These are phyloP conservation scores for Tuctoria greenei DNA, from an alignment of 176 grass and related monocot genomes.

Conservation along the genomic window DNA sequence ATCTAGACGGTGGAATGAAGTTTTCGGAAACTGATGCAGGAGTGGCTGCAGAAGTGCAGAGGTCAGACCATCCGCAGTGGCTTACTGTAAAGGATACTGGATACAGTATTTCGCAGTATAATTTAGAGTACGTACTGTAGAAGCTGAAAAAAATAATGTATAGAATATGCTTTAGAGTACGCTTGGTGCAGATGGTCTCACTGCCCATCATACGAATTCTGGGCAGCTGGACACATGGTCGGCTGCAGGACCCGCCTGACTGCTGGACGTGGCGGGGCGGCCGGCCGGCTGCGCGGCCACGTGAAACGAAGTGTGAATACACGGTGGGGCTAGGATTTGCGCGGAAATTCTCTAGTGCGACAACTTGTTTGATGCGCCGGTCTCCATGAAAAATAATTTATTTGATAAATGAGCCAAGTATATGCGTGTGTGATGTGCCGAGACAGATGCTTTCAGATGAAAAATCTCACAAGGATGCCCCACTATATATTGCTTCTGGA, in stretches of 20 bases:
- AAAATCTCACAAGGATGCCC: not conserved
- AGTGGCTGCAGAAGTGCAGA: too few relatives aligned
- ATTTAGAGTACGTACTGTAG: too few relatives aligned
- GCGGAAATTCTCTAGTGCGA: constrained; percentile 5
- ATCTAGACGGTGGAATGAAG: not conserved
- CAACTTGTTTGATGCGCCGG: constrained; percentile 2
- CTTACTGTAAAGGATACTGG: too few relatives aligned
- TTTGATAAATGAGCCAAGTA: not conserved
- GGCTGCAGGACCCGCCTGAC: too few relatives aligned
- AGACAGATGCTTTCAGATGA: constrained; percentile 34
- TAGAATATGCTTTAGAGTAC: too few relatives aligned
- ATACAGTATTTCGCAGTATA: too few relatives aligned
- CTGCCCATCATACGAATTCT: not conserved
- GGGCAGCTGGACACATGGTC: not conserved
- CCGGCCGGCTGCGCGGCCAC: constrained; percentile 8
- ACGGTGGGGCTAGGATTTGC: not conserved
- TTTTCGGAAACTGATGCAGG: not conserved
- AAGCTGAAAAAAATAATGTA: too few relatives aligned
- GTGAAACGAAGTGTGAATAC: constrained; percentile 18
- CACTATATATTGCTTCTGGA: not conserved
- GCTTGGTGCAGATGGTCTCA: too few relatives aligned
- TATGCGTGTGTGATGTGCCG: not conserved
- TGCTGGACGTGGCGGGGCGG: constrained; percentile 24
- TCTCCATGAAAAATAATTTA: not conserved
- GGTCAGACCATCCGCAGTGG: too few relatives aligned